Evolutionary conservation across 768 basidiomycete species (phyloP).

Genomic region (Rhodotorula kratochvilovae): DNA sequence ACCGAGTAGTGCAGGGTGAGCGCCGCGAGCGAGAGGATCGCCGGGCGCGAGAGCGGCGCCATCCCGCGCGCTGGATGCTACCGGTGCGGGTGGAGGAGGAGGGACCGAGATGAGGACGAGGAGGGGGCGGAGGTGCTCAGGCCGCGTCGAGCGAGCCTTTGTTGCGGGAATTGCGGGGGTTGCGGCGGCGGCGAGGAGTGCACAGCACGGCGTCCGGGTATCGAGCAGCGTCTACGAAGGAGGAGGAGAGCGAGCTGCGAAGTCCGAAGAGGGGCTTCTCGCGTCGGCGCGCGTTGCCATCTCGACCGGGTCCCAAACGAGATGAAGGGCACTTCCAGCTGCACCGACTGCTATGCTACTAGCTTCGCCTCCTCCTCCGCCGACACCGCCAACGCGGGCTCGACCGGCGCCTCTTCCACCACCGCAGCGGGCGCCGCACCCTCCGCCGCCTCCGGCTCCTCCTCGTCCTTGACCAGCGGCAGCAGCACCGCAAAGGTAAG

Average conservation of each 20-base stretch:
- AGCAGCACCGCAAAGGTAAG: constrained; percentile 88
- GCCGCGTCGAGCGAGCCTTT: too few species aligned
- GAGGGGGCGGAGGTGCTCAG: not conserved
- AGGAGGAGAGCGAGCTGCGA: not conserved
- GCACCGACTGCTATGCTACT: too few species aligned
- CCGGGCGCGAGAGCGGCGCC: not conserved
- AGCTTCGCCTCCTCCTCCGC: not conserved
- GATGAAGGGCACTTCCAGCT: too few species aligned
- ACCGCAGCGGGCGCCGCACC: too few species aligned
- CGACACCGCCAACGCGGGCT: not conserved
- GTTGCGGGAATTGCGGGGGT: too few species aligned
- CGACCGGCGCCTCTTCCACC: not conserved
- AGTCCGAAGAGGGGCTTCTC: not conserved
- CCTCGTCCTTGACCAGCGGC: constrained; percentile 48
- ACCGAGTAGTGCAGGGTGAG: constrained; percentile 87
- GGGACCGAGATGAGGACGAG: too few species aligned
- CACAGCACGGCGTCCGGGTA: too few species aligned
- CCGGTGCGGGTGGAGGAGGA: too few species aligned
- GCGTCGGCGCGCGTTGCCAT: not conserved
- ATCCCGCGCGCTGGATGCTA: not conserved
- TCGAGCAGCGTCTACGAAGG: not conserved
- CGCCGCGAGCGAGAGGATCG: not conserved
- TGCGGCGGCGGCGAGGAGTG: too few species aligned
- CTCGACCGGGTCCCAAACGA: too few species aligned
- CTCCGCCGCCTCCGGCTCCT: not conserved